These are phyloP conservation scores for Rhynchosporium graminicola DNA, from an alignment of 2,329 filamentous ascomycete genomes.

Conservation along the genomic window DNA sequence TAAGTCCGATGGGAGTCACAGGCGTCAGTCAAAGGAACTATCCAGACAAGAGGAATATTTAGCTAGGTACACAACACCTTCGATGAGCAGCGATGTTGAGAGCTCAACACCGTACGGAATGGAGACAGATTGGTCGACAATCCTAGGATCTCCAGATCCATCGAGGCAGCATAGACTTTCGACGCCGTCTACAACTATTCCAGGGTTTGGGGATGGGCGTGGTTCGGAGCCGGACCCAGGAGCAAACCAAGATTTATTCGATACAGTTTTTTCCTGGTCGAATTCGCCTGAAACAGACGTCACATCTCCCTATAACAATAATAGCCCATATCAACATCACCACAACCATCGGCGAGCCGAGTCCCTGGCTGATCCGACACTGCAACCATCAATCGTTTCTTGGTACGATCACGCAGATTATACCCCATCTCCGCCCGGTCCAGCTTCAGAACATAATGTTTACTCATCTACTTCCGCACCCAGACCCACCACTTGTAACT, in stretches of 20 bases:
- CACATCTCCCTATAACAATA: constrained; percentile 20
- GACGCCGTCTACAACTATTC: constrained; percentile 19
- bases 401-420: constrained; percentile 27
- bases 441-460: constrained; percentile 7
- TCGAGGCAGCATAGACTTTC: constrained; percentile 18
- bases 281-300: constrained; percentile 14
- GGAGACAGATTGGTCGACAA: constrained; percentile 22
- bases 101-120: constrained; percentile 21
- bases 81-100: constrained; percentile 19
- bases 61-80: constrained; percentile 10
- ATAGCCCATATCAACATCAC: constrained; percentile 8
- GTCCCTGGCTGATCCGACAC: constrained; percentile 20
- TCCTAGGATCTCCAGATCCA: constrained; percentile 12
- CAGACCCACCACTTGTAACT: constrained; percentile 43
- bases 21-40: constrained; percentile 11
- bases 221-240: constrained; percentile 17
- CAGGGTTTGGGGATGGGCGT: constrained; percentile 20
- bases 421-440: constrained; percentile 11
- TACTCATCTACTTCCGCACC: constrained; percentile 13
- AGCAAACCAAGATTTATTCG: constrained; percentile 26
- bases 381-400: constrained; percentile 20
- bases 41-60: constrained; percentile 19
- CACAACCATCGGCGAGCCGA: constrained; percentile 19
- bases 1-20: constrained; percentile 42
- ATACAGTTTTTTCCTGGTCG: constrained; percentile 20